phyloP scores from a whole-genome alignment of 306 rosid species.

The Prunus campanulata region DNA sequence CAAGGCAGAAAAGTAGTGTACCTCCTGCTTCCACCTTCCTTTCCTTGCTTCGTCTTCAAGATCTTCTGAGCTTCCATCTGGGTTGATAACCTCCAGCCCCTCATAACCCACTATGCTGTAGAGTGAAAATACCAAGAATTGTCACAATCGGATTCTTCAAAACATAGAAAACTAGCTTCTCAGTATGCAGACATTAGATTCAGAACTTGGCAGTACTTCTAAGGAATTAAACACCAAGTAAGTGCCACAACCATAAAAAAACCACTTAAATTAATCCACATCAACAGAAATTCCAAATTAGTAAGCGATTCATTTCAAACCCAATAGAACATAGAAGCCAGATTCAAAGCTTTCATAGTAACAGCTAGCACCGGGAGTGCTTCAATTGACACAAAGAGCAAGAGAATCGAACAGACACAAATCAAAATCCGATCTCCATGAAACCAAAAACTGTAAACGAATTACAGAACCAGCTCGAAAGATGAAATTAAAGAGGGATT shows the following conservation, averaged over 20 bases:
- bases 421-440: not conserved
- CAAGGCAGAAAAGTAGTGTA: constrained; percentile 10
- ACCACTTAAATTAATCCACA: not conserved
- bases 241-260: not conserved
- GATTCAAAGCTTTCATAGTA: not conserved
- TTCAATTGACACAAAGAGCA: not conserved
- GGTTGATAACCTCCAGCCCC: constrained; percentile 91
- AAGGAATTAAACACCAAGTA: not conserved
- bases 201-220: not conserved
- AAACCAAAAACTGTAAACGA: not conserved
- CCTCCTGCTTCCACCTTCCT: constrained; percentile 98
- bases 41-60: constrained; percentile 78
- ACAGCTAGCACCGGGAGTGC: not conserved
- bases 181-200: not conserved
- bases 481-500: not conserved
- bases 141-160: not conserved
- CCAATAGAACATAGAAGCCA: not conserved
- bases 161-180: not conserved
- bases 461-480: not conserved
- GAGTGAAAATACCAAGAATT: not conserved
- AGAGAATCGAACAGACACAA: not conserved
- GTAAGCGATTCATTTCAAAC: not conserved
- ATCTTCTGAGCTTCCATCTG: constrained; percentile 89
- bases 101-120: constrained; percentile 49
- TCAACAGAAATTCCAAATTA: not conserved